Percentiles rank a stretch among this genome's conserved stretches.
These are phyloP conservation scores for Symmetrospora coprosmae DNA, from an alignment of 768 basidiomycete species.

Conservation along the genomic window DNA sequence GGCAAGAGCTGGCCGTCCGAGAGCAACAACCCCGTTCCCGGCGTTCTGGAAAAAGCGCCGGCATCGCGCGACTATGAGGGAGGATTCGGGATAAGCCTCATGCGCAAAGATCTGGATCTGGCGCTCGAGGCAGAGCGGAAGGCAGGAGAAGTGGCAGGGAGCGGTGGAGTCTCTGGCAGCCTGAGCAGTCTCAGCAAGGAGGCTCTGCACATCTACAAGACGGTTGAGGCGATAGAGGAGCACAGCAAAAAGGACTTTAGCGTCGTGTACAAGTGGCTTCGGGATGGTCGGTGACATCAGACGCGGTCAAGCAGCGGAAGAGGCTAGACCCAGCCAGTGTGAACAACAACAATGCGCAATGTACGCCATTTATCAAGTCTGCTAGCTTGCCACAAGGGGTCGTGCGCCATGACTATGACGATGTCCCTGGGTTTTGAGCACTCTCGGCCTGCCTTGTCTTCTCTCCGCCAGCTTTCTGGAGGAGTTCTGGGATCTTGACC, in stretches of 20 bases:
- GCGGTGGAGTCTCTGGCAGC: not conserved
- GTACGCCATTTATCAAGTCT: too few species aligned
- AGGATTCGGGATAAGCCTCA: constrained; percentile 39
- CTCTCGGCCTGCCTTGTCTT: constrained; percentile 4
- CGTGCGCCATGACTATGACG: too few species aligned
- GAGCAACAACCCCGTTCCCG: constrained; percentile 72
- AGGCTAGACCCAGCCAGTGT: too few species aligned
- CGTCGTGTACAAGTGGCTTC: constrained; percentile 56
- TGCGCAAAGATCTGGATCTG: constrained; percentile 62
- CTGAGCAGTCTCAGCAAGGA: constrained; percentile 49
- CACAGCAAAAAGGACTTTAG: constrained; percentile 64
- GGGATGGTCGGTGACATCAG: constrained; percentile 28
- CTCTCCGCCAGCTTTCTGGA: not conserved
- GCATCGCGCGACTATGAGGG: constrained; percentile 71
- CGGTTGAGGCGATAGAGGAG: constrained; percentile 47
- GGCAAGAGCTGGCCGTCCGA: constrained; percentile 32
- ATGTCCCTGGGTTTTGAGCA: too few species aligned
- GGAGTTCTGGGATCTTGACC: constrained; percentile 1
- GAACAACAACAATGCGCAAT: too few species aligned
- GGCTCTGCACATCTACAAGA: constrained; percentile 49
- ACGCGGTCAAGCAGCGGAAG: not conserved
- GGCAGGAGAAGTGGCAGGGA: constrained; percentile 6
- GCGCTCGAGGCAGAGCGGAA: constrained; percentile 48
- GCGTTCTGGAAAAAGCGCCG: constrained; percentile 59
- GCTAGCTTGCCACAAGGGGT: too few species aligned